These are phyloP conservation scores for Microbotryum violaceum DNA, from an alignment of 1,284 basidiomycete species.

Conservation along the genomic window DNA sequence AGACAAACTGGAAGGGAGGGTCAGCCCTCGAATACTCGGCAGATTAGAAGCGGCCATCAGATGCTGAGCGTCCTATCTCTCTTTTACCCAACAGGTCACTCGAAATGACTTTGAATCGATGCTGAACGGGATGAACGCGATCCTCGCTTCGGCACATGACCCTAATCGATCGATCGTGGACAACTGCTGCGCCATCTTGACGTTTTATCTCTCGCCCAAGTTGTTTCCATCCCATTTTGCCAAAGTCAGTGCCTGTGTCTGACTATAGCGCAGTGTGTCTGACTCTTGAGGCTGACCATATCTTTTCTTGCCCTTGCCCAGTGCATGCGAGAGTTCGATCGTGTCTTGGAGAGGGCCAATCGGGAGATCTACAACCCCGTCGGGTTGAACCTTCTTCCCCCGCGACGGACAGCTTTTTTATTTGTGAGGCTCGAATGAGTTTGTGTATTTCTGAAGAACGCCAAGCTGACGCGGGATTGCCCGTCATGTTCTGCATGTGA, in stretches of 20 bases:
- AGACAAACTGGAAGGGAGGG: conserved; percentile 45
- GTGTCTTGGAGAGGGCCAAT: conserved; percentile 59
- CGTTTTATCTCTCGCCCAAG: conserved; percentile 62
- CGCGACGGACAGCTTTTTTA: conserved; percentile 66
- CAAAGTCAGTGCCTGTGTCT: too few relatives aligned
- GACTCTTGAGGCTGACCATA: background rate
- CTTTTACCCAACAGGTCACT: conserved; percentile 35
- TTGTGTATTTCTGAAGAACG: background rate
- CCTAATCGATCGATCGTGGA: conserved; percentile 41
- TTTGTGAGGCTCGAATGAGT: conserved; percentile 56
- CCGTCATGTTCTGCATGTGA: background rate
- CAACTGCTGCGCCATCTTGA: conserved; percentile 56
- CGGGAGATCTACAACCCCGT: conserved; percentile 62
- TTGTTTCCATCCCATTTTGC: conserved; percentile 36
- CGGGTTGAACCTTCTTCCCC: conserved; percentile 73
- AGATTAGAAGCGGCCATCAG: background rate
- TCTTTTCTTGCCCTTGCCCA: conserved; percentile 37
- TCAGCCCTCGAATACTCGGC: conserved; percentile 25
- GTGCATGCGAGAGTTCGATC: conserved; percentile 65
- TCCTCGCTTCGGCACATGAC: conserved; percentile 43
- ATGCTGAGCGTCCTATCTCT: background rate
- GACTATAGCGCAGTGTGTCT: too few relatives aligned
- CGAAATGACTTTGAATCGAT: conserved; percentile 40
- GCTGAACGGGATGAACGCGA: conserved; percentile 42
- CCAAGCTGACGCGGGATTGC: background rate